Evolutionary conservation across 306 rosid species (phyloP).

Genomic region (Styphnolobium japonicum): DNA sequence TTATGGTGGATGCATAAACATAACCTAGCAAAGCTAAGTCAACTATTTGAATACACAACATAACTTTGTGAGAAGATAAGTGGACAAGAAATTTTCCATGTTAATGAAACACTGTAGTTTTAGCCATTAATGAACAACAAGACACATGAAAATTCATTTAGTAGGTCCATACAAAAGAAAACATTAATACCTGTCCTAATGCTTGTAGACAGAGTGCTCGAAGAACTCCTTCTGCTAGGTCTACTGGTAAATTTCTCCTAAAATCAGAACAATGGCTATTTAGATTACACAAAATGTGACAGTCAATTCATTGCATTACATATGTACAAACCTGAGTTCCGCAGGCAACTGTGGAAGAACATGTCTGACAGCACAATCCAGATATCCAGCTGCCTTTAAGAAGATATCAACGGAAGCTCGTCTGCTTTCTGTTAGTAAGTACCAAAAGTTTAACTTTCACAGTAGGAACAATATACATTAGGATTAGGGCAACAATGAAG

Average conservation of each 20-base stretch:
- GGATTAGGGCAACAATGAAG: not conserved
- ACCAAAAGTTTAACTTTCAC: constrained; percentile 18
- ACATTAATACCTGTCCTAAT: constrained; percentile 73
- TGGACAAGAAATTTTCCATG: not conserved
- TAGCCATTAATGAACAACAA: not conserved
- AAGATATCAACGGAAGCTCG: constrained; percentile 83
- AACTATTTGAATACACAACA: not conserved
- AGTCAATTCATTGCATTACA: constrained; percentile 1
- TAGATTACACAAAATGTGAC: constrained; percentile 6
- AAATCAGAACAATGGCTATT: constrained; percentile 23
- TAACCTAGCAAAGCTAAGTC: not conserved
- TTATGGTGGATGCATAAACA: not conserved
- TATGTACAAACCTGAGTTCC: constrained; percentile 69
- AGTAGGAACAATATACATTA: not conserved
- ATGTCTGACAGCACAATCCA: constrained; percentile 93
- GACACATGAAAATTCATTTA: not conserved
- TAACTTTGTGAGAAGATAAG: not conserved
- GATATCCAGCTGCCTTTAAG: constrained; percentile 88
- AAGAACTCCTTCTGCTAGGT: constrained; percentile 91
- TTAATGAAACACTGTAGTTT: not conserved
- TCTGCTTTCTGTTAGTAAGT: constrained; percentile 67
- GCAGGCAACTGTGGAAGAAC: constrained; percentile 86
- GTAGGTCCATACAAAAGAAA: constrained; percentile 11
- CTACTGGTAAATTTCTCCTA: constrained; percentile 94
- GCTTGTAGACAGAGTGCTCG: constrained; percentile 94